Evolutionary conservation across 192 early-diverging fungal genomes (phyloP).

Genomic region (Coemansia sp.): DNA sequence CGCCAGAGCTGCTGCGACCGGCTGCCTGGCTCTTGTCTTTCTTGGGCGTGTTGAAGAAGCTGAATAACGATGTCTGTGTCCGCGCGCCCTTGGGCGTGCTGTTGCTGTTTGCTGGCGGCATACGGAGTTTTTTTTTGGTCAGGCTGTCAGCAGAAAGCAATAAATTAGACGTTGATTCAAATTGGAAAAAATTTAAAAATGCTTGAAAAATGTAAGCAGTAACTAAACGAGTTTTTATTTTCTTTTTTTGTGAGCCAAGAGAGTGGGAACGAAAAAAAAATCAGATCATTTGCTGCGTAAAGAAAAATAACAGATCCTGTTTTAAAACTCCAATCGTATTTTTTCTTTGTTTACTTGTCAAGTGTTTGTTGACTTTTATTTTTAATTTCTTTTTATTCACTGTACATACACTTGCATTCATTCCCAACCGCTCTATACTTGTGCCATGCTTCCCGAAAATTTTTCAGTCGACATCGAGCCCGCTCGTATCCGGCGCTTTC

Average conservation of each 20-base stretch:
- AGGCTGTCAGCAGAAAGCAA: background rate
- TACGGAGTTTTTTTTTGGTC: background rate
- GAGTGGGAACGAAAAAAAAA: slow-evolving; percentile 1
- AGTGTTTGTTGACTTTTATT: slow-evolving; percentile 3
- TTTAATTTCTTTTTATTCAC: background rate
- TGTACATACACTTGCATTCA: background rate
- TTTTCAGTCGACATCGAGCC: slow-evolving; percentile 24
- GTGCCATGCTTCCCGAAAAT: slow-evolving; percentile 23
- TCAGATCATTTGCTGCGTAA: too few relatives aligned
- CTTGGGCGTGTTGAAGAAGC: slow-evolving; percentile 44
- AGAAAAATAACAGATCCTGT: too few relatives aligned
- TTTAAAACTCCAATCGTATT: too few relatives aligned
- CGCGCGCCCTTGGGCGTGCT: slow-evolving; percentile 39
- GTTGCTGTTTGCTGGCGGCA: slow-evolving; percentile 24
- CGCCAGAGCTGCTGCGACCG: background rate
- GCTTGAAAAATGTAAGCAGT: too few relatives aligned
- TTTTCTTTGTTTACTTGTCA: too few relatives aligned
- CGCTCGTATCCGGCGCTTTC: slow-evolving; percentile 31
- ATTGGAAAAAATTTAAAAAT: background rate
- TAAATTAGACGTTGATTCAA: too few relatives aligned
- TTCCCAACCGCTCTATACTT: slow-evolving; percentile 2
- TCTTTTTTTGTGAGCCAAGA: too few relatives aligned
- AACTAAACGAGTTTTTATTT: too few relatives aligned
- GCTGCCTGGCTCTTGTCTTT: slow-evolving; percentile 11
- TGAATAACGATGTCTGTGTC: slow-evolving; percentile 43